These are phyloP conservation scores for Talaromyces pinophilus DNA, from an alignment of 2,329 filamentous ascomycete species.

Conservation along the genomic window DNA sequence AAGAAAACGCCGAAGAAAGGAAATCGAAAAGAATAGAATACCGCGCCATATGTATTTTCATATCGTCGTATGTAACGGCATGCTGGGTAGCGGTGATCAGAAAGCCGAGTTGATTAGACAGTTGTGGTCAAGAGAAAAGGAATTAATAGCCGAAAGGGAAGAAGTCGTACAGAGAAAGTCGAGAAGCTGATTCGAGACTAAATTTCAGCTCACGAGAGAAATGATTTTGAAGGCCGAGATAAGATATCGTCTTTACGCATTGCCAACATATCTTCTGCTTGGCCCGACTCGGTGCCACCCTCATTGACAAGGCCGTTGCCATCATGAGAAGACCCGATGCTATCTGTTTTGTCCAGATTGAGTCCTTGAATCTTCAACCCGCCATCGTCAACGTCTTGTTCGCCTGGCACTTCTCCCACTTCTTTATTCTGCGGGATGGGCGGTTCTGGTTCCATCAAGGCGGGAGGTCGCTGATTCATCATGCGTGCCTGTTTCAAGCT, in stretches of 20 bases:
- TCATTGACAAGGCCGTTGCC: slow-evolving; percentile 7
- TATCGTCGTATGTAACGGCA: slow-evolving; percentile 7
- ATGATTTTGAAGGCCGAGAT: slow-evolving; percentile 31
- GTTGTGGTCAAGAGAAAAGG: background rate
- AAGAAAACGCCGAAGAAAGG: slow-evolving; percentile 23
- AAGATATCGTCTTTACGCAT: slow-evolving; percentile 31
- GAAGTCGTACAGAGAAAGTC: background rate
- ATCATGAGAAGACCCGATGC: slow-evolving; percentile 27
- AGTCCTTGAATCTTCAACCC: slow-evolving; percentile 40
- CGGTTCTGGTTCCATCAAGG: slow-evolving; percentile 66
- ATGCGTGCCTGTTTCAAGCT: slow-evolving; percentile 83
- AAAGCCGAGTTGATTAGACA: background rate
- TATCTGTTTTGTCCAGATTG: slow-evolving; percentile 32
- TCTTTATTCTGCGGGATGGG: slow-evolving; percentile 4
- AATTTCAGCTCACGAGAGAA: background rate
- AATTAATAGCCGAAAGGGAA: background rate
- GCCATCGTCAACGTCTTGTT: slow-evolving; percentile 31
- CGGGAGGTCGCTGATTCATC: slow-evolving; percentile 86
- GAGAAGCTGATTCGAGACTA: background rate
- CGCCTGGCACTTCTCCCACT: slow-evolving; percentile 29
- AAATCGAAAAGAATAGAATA: slow-evolving; percentile 18
- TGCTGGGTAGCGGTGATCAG: background rate
- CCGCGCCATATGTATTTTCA: slow-evolving; percentile 13
- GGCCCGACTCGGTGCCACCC: background rate
- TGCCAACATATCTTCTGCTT: slow-evolving; percentile 15